phyloP scores from a whole-genome alignment of 805 yeast species.

The Pichia membranifaciens region DNA sequence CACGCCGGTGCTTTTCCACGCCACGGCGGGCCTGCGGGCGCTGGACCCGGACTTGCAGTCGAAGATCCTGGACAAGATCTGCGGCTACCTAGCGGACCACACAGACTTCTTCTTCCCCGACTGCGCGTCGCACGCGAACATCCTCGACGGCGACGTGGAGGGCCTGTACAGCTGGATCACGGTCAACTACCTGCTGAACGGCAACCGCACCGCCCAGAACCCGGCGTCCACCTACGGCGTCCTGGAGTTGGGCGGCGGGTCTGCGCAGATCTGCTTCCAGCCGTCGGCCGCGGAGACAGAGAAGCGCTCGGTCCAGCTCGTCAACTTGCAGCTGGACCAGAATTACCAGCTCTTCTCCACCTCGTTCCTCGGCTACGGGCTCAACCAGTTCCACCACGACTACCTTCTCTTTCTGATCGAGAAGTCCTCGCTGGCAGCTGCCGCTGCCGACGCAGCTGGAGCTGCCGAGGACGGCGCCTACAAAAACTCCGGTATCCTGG shows the following conservation, averaged over 20 bases:
- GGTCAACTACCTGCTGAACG: slow-evolving; percentile 48
- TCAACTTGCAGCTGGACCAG: slow-evolving; percentile 38
- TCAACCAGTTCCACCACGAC: slow-evolving; percentile 46
- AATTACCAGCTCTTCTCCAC: slow-evolving; percentile 44
- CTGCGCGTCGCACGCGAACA: slow-evolving; percentile 52
- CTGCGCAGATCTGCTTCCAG: slow-evolving; percentile 59
- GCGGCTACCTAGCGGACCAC: slow-evolving; percentile 41
- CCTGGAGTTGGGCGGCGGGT: slow-evolving; percentile 60
- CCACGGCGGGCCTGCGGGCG: slow-evolving; percentile 65
- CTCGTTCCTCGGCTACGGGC: slow-evolving; percentile 57
- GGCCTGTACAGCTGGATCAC: slow-evolving; percentile 67
- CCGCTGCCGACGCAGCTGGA: not conserved
- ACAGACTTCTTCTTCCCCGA: slow-evolving; percentile 55
- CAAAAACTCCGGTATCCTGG: slow-evolving; percentile 25
- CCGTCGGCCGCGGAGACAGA: slow-evolving; percentile 48
- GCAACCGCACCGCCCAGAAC: slow-evolving; percentile 33
- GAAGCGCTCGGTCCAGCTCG: slow-evolving; percentile 34
- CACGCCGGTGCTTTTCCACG: slow-evolving; percentile 64
- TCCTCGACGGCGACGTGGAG: slow-evolving; percentile 60
- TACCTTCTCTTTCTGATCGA: slow-evolving; percentile 36
- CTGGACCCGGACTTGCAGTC: slow-evolving; percentile 44
- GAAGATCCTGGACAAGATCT: slow-evolving; percentile 40
- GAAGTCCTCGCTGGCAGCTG: not conserved
- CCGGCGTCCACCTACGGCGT: slow-evolving; percentile 47
- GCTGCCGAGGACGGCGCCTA: too few species aligned